Percentiles rank a stretch among this genome's conserved stretches.
Evolutionary conservation across 202 grass and related monocot genomes (phyloP).

Genomic region (Eragrostis tef): DNA sequence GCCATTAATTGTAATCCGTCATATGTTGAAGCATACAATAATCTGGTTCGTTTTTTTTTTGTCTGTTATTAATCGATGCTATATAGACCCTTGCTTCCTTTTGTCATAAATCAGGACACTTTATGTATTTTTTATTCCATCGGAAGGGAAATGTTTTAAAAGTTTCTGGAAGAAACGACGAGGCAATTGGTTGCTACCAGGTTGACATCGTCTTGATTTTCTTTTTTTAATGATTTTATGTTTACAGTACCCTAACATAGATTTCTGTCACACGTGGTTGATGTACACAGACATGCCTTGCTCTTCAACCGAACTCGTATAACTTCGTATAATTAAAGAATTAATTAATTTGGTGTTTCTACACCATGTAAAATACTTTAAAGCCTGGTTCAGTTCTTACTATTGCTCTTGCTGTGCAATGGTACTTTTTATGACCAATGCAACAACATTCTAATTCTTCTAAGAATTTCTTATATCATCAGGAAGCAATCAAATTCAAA

Average conservation of each 20-base stretch:
- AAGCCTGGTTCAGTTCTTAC: not conserved
- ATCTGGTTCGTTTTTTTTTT: conserved; percentile 64
- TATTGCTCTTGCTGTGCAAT: conserved; percentile 16
- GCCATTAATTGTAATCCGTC: conserved; percentile 69
- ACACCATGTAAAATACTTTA: not conserved
- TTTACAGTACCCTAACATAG: conserved; percentile 1
- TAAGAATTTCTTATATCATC: conserved; percentile 14
- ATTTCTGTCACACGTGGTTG: not conserved
- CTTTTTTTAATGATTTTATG: conserved; percentile 7
- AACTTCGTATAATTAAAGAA: no score
- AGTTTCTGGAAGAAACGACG: conserved; percentile 90
- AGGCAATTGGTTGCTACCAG: conserved; percentile 82
- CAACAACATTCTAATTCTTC: not conserved
- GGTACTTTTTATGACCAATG: not conserved
- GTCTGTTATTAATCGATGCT: conserved; percentile 30
- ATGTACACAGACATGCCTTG: conserved; percentile 74
- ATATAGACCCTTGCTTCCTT: not conserved
- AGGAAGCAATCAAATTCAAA: conserved; percentile 46
- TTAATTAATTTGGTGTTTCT: no score
- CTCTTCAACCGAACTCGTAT: no score
- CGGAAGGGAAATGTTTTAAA: conserved; percentile 88
- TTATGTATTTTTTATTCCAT: conserved; percentile 13
- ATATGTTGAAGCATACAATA: conserved; percentile 85
- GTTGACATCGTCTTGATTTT: conserved; percentile 52
- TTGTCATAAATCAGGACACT: not conserved